Evolutionary conservation across 352 stramenopile genomes (phyloP).

Genomic region (Lagenidium giganteum): DNA sequence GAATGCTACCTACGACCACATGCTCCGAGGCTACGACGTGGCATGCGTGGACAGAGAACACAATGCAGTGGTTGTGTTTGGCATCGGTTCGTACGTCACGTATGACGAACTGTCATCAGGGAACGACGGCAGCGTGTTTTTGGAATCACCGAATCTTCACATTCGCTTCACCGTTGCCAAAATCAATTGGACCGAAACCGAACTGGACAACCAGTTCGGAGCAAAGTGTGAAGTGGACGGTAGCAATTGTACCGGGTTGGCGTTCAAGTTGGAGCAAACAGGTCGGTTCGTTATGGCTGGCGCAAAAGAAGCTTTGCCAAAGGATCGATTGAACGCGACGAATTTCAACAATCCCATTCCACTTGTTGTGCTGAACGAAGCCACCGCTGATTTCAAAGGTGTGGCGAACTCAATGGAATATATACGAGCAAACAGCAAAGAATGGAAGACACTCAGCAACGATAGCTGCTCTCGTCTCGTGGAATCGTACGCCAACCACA

Average conservation of each 20-base stretch:
- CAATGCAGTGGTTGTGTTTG: slow-evolving; percentile 30
- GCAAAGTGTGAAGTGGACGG: no score
- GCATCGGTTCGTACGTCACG: slow-evolving; percentile 40
- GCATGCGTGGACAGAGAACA: slow-evolving; percentile 15
- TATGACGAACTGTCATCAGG: slow-evolving; percentile 31
- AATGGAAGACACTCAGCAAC: no score
- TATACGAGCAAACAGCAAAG: no score
- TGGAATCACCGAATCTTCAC: no score
- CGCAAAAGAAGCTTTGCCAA: slow-evolving; percentile 23
- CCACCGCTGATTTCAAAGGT: slow-evolving; percentile 5
- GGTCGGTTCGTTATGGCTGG: slow-evolving; percentile 37
- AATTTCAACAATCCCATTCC: slow-evolving; percentile 34
- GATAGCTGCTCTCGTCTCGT: slow-evolving; percentile 33
- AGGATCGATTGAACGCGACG: slow-evolving; percentile 12
- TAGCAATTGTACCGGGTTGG: slow-evolving; percentile 27
- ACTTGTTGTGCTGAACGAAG: slow-evolving; percentile 36
- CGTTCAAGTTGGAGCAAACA: slow-evolving; percentile 32
- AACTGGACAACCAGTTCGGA: slow-evolving; percentile 25
- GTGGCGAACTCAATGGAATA: no score
- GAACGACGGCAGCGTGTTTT: slow-evolving; percentile 5
- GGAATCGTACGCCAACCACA: slow-evolving; percentile 39
- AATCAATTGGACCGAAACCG: slow-evolving; percentile 23
- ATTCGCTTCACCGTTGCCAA: slow-evolving; percentile 38
- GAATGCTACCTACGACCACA: slow-evolving; percentile 30
- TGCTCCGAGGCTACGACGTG: slow-evolving; percentile 33